Evolutionary conservation across 805 yeast genomes (phyloP), one percentile per base, ranked within the genome.

Genomic region (Candida parachauliodes): DNA sequence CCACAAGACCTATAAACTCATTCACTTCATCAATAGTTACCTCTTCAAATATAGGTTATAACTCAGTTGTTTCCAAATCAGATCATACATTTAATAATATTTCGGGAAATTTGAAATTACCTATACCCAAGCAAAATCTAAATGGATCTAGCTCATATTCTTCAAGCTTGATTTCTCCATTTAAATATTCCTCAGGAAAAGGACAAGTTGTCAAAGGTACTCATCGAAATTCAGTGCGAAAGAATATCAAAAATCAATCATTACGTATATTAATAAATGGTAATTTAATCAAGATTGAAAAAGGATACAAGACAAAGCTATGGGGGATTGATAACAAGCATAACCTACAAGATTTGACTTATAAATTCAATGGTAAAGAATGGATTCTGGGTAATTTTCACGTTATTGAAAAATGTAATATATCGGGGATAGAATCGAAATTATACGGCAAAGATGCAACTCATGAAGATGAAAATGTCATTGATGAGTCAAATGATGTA

Each of bases 291-390:
- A 79, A 76, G 57, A 66, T 68, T 4, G 60, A 83, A 40, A 76
- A 76, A 48, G 67, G 81, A 47, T 74, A 72, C 49, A 88, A 88
- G 61, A 77, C 81, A 22, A 88, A 88, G 55, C 70, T 93, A 28
- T 91, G 98, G 98, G 98, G 98, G 3, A 72, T 77, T 43, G 88
- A 84, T 47, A 85, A 84, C 62, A 72, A 76, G 45, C 81, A 75
- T 49, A 65, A 71, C 2, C 55, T 71, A 2, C 70, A 72, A 23
- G 93, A 83, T 48, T 66, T 88, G 47, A 84, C 82, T 0, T 74
- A 69, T 59, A 65, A 68, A 37, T 89, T 76, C 54, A 65, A 59
- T 8, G 74, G 81, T 43, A 85, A 83, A 0, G 74, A 71, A 32
- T 88, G 96, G 96, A 74, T 73, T 47, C 86, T 84, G 56, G 88